These are phyloP conservation scores for Globisporangium lucens DNA, from an alignment of 352 stramenopile species.

Conservation along the genomic window DNA sequence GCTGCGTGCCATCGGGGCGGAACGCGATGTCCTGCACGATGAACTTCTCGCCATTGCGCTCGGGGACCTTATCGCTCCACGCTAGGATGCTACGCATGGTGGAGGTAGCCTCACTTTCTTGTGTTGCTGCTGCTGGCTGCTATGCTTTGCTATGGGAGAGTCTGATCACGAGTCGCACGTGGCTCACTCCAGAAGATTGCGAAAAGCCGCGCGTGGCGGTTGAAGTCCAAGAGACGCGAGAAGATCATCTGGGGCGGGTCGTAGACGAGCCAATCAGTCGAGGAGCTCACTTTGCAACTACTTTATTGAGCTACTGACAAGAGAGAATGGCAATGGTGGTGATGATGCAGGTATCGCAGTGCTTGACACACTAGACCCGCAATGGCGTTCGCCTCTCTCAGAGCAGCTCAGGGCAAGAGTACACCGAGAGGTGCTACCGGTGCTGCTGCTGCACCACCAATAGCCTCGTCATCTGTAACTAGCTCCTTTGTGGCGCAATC, in stretches of 20 bases:
- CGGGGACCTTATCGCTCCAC: slow-evolving; percentile 86
- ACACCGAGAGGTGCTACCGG: background rate
- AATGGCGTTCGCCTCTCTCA: background rate
- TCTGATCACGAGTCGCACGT: background rate
- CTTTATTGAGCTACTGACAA: background rate
- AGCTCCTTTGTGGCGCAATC: slow-evolving; percentile 13
- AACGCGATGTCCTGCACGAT: slow-evolving; percentile 90
- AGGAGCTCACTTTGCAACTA: background rate
- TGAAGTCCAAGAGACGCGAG: slow-evolving; percentile 22
- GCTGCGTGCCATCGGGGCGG: slow-evolving; percentile 82
- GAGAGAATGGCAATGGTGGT: background rate
- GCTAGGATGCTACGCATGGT: slow-evolving; percentile 74
- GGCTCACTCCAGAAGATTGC: slow-evolving; percentile 18
- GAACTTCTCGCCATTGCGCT: slow-evolving; percentile 84
- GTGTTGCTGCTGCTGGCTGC: background rate
- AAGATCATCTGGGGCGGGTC: slow-evolving; percentile 12
- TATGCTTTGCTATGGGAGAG: background rate
- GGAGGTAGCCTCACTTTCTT: background rate
- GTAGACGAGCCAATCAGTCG: background rate
- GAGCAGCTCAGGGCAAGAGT: background rate
- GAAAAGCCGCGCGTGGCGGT: slow-evolving; percentile 42
- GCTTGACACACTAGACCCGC: background rate
- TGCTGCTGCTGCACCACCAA: background rate
- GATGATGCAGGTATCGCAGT: background rate
- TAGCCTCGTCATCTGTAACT: background rate